Evolutionary conservation across 352 stramenopile genomes (phyloP), one percentile per base, ranked within the genome.

Genomic region (Pythium inflatum): DNA sequence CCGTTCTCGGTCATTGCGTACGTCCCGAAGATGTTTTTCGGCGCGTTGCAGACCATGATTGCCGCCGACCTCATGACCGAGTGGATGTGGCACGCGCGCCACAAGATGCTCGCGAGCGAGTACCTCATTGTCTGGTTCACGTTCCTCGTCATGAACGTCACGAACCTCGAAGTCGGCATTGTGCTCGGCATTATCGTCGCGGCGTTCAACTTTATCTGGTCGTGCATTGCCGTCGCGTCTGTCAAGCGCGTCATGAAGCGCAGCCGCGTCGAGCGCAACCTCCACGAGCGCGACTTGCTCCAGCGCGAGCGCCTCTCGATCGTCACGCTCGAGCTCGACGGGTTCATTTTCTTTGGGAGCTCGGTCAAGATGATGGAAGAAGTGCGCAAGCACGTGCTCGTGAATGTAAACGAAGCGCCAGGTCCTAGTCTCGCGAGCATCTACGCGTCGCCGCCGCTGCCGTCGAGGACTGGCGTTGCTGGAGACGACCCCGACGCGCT

Each of bases 1-100:
- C 97, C 97, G 7, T 89, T 99, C 62, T 97, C 97, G 27, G 89
- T 99, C 54, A 94, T 99, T 43, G 88, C 92, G 11, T 99, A 94
- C 72, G 82, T 99, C 16, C 98, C 97, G 2, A 99, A 98, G 71
- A 90, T 98, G 58, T 99, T 99, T 75, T 99, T 99, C 66, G 97
- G 96, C 14, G 96, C 93, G 16, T 76, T 99, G 16, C 88, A 99
- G 60, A 96, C 98, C 33, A 92, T 99, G 59, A 98, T 99, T 72
- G 97, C 94, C 43, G 77, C 96, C 7, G 97, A 99, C 71, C 79
- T 99, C 14, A 97, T 99, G 90, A 85, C 92, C 56, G 97, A 99
- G 79, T 99, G 97, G 97, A 90, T 94, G 64, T 92, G 83, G 75
- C 89, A 94, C 62, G 87, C 89, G 30, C 85, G 87, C 49, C 89